A percentile compares a stretch with the other conserved stretches of the same genome.
These are phyloP conservation scores for Eucalyptus leucophloia DNA, from an alignment of 345 rosid species.

Conservation along the genomic window DNA sequence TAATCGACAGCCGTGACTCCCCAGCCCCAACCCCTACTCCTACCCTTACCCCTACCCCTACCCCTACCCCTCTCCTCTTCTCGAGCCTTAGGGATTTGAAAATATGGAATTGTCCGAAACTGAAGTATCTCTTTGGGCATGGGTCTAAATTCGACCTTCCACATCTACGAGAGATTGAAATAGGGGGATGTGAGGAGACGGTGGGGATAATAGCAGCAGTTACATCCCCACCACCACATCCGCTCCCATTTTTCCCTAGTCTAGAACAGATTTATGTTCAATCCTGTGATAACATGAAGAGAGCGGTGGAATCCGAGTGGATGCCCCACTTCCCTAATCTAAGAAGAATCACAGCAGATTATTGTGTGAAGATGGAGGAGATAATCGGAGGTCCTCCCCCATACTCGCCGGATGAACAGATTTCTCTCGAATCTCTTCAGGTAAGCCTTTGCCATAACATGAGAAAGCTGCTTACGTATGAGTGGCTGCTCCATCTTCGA, in stretches of 20 bases:
- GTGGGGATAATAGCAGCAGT: not conserved
- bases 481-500: no score
- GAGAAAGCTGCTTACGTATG: no score
- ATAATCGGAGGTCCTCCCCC: no score
- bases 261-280: accelerated
- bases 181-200: accelerated
- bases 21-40: no score
- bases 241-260: not conserved
- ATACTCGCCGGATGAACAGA: accelerated
- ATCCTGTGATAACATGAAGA: accelerated
- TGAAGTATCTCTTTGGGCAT: not conserved
- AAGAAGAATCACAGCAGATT: accelerated
- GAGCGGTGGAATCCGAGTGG: no score
- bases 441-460: accelerated
- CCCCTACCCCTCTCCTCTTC: no score
- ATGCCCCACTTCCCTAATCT: no score
- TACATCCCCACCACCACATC: not conserved
- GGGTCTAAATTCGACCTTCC: not conserved
- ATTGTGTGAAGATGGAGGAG: accelerated
- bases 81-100: no score
- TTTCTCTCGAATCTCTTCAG: no score
- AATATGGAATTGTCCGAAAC: accelerated
- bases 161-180: accelerated
- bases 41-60: not conserved
- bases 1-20: no score